Evolutionary conservation across 1,139 yeast genomes (phyloP), one percentile per base, ranked within the genome.

Genomic region (Casaregolazyma lundiana): DNA sequence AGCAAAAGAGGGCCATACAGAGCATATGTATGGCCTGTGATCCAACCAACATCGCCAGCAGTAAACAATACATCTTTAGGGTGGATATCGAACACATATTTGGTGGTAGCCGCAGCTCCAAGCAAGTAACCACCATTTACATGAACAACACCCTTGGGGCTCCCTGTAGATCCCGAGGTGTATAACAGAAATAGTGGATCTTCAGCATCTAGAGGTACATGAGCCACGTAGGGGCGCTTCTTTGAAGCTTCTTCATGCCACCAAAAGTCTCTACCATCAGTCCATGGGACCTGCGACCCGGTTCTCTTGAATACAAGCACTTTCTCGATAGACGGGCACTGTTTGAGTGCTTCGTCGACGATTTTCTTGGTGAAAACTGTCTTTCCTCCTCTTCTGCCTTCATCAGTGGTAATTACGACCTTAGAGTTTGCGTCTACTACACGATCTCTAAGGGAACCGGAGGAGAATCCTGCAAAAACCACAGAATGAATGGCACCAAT

Each of bases 41-140:
- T 92, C 98, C 98, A 92, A 67, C 98, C 98, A 46, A 92, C 96
- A 68, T 92, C 98, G 67, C 97, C 97, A 46, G 97, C 97, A 45
- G 97, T 90, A 76, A 92, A 92, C 52, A 92, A 74, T 46, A 85
- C 77, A 68, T 92, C 98, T 60, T 85, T 84, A 46, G 82, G 79
- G 66, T 88, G 96, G 49, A 92, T 77, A 68, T 94, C 98, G 65
- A 92, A 92, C 49, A 90, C 86, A 68, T 90, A 92, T 69, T 84
- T 86, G 50, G 97, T 87, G 49, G 97, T 88, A 70, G 90, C 72
- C 46, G 96, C 95, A 41, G 97, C 97, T 55, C 97, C 97, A 57
- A 92, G 75, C 58, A 92, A 76, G 73, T 84, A 92, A 53, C 97
- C 97, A 62, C 85, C 97, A 52, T 97, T 90, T 53, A 88, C 73